These are phyloP conservation scores for Mortierella sp. DNA, from an alignment of 371 early-diverging fungal species.

Conservation along the genomic window DNA sequence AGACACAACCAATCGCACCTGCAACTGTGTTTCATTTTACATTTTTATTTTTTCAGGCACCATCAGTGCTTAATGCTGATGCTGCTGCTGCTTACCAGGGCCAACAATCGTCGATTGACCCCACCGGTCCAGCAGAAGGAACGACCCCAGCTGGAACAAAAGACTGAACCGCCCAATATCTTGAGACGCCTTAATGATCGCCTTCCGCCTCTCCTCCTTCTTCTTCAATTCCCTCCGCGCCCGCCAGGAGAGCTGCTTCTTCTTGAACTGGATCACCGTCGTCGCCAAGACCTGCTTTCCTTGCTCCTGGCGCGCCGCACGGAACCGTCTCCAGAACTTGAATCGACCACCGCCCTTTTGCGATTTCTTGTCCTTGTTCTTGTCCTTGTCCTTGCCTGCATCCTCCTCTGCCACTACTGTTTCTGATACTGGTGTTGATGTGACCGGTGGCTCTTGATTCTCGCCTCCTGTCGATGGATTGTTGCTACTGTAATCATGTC, in stretches of 20 bases:
- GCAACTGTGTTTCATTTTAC: neutral
- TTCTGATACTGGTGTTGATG: neutral
- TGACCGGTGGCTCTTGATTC: neutral
- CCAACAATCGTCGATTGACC: slow-evolving; percentile 21
- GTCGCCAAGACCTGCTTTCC: slow-evolving; percentile 17
- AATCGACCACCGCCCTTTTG: slow-evolving; percentile 16
- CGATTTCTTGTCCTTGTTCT: neutral
- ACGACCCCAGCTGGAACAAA: slow-evolving; percentile 31
- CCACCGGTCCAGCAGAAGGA: slow-evolving; percentile 34
- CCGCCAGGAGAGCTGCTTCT: slow-evolving; percentile 29
- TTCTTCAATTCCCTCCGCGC: slow-evolving; percentile 18
- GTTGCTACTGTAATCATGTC: neutral
- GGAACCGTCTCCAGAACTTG: slow-evolving; percentile 23
- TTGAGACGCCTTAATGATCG: slow-evolving; percentile 38
- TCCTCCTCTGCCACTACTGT: neutral
- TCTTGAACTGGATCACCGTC: slow-evolving; percentile 17
- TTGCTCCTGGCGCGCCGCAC: slow-evolving; percentile 8
- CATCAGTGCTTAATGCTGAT: neutral
- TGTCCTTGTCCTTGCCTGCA: neutral
- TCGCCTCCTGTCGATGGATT: neutral
- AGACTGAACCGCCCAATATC: slow-evolving; percentile 53
- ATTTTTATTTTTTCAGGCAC: neutral
- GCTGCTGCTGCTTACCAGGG: neutral
- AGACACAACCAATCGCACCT: neutral
- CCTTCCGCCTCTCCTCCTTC: slow-evolving; percentile 26